A percentile compares a stretch with the other conserved stretches of the same genome.
Conservation (phyloP, 2,329 filamentous ascomycete genomes). For the Pezicula carpinea region DNA sequence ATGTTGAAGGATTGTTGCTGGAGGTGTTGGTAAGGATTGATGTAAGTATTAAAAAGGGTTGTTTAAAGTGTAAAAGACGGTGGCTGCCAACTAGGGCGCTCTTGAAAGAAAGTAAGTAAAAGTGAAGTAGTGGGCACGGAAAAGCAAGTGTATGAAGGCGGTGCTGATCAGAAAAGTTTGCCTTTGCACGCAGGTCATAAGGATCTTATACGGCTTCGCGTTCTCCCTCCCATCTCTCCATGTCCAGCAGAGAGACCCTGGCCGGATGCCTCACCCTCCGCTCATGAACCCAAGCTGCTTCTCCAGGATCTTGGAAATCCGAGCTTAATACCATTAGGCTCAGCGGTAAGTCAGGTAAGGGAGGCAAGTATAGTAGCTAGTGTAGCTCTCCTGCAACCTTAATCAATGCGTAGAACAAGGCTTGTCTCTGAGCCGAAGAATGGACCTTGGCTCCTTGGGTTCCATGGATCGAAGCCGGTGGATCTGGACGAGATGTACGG, state of each 20-base stretch:
- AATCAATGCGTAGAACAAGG: constrained; percentile 13
- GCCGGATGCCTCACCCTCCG: constrained; percentile 13
- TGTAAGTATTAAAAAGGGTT: constrained; percentile 14
- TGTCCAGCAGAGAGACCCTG: constrained; percentile 6
- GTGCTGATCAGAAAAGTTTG: constrained; percentile 12
- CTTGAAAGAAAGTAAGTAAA: constrained; percentile 25
- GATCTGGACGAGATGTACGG: constrained; percentile 7
- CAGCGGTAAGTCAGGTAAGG: constrained; percentile 8
- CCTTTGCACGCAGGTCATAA: constrained; percentile 6
- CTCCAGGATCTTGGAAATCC: constrained; percentile 10
- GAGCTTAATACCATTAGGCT: constrained; percentile 18
- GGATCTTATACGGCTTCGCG: constrained; percentile 10
- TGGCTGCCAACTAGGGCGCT: constrained; percentile 28
- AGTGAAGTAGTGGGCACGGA: constrained; percentile 11
- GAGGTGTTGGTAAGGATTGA: neutral
- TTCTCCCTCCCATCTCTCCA: constrained; percentile 11
- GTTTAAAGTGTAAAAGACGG: constrained; percentile 14
- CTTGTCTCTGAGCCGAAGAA: constrained; percentile 6
- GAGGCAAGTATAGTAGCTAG: constrained; percentile 5
- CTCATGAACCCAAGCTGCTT: constrained; percentile 6
- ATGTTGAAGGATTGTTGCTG: constrained; percentile 15
- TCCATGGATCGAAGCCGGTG: neutral
- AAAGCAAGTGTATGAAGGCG: constrained; percentile 14
- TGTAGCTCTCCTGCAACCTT: no score
- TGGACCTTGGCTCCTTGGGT: neutral